phyloP scores from a whole-genome alignment of 192 early-diverging fungal species.

The Backusella mclennaniae region DNA sequence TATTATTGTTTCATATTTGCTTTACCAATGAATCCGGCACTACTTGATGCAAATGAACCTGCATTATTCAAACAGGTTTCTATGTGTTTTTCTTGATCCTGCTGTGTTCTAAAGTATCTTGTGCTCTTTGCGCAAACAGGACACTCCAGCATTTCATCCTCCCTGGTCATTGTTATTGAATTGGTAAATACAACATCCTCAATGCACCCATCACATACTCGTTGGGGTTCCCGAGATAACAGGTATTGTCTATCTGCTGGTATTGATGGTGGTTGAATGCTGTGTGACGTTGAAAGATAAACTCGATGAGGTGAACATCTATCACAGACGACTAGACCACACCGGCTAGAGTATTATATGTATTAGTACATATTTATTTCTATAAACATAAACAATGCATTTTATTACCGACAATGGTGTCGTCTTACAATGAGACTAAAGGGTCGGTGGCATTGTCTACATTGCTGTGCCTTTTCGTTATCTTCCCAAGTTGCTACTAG shows the following conservation, averaged over 20 bases:
- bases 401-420: constrained; percentile 23
- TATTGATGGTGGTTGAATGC: neutral
- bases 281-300: constrained; percentile 13
- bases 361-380: neutral
- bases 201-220: constrained; percentile 23
- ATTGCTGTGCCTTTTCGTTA: constrained; percentile 16
- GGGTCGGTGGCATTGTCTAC: constrained; percentile 12
- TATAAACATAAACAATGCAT: neutral
- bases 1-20: neutral
- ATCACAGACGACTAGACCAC: constrained; percentile 28
- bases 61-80: constrained; percentile 51
- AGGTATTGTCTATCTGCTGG: constrained; percentile 1
- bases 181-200: constrained; percentile 7
- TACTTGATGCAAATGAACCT: constrained; percentile 9
- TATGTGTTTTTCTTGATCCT: constrained; percentile 63
- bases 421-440: constrained; percentile 22
- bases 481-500: constrained; percentile 8
- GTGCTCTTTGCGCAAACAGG: constrained; percentile 63
- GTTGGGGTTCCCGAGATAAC: constrained; percentile 14
- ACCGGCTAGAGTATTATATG: neutral
- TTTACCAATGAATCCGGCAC: constrained; percentile 36
- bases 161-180: neutral
- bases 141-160: constrained; percentile 63
- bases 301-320: constrained; percentile 24
- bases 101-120: constrained; percentile 39